A percentile compares a stretch with the other conserved stretches of the same genome.
These are phyloP conservation scores for Orbilia oligospora DNA, from an alignment of 2,329 filamentous ascomycete genomes.

Conservation along the genomic window DNA sequence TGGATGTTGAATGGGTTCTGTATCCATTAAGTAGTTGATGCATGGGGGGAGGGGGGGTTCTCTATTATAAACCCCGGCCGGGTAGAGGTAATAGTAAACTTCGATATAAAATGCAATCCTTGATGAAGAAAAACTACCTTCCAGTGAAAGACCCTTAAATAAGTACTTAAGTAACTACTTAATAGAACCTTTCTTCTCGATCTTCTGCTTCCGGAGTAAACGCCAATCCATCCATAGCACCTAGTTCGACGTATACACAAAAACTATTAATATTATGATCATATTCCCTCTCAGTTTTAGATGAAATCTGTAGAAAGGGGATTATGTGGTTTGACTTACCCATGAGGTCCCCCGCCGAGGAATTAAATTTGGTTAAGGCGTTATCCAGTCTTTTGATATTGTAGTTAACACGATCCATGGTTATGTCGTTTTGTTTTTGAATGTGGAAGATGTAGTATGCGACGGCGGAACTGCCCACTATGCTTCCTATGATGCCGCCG, in stretches of 20 bases:
- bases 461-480: conserved; percentile 27
- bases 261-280: too few species aligned
- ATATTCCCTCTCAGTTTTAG: too few species aligned
- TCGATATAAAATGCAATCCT: neutral
- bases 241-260: too few species aligned
- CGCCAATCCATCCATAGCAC: neutral
- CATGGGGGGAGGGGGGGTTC: neutral
- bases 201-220: neutral
- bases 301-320: too few species aligned
- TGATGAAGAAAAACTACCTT: neutral
- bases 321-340: too few species aligned
- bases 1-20: neutral
- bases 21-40: too few species aligned
- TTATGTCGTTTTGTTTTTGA: neutral
- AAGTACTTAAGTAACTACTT: too few species aligned
- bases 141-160: too few species aligned
- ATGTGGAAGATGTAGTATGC: conserved; percentile 16
- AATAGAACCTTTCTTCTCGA: conserved; percentile 3
- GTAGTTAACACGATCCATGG: conserved; percentile 1
- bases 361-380: conserved; percentile 17
- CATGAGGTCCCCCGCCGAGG: conserved; percentile 9
- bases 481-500: conserved; percentile 37
- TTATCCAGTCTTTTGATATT: conserved; percentile 7
- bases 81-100: neutral
- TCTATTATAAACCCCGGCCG: neutral